A percentile compares a stretch with the other conserved stretches of the same genome.
These are phyloP conservation scores for Chlorophyllum brunneum DNA, from an alignment of 768 basidiomycete genomes.

Conservation along the genomic window DNA sequence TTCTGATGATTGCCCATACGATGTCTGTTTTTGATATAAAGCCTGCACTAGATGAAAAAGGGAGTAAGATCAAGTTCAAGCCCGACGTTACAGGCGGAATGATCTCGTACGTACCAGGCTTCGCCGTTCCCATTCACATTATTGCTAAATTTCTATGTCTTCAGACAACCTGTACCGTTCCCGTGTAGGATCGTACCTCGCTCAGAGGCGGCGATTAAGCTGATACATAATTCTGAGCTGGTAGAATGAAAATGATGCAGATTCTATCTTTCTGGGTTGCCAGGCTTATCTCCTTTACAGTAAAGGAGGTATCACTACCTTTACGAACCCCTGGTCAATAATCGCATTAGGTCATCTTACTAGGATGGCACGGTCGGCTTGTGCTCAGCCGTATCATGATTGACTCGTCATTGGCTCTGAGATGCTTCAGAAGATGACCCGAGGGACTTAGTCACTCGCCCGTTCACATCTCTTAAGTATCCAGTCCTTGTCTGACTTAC, in stretches of 20 bases:
- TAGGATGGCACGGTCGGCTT: no score
- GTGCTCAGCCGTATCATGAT: no score
- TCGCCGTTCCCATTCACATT: background rate
- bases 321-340: no score
- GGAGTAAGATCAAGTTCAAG: background rate
- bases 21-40: slow-evolving; percentile 8
- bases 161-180: slow-evolving; percentile 9
- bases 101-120: slow-evolving; percentile 1
- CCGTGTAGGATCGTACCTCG: slow-evolving; percentile 8
- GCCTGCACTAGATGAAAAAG: background rate
- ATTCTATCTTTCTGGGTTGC: no score
- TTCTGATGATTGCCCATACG: background rate
- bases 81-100: slow-evolving; percentile 2
- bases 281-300: no score
- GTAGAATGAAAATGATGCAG: background rate
- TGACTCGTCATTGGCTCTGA: no score
- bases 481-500: no score
- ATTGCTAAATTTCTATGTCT: background rate
- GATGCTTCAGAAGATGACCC: no score
- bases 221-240: background rate
- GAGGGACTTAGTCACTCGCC: no score
- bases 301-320: no score
- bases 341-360: no score
- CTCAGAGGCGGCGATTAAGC: background rate
- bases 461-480: no score